Evolutionary conservation across 345 rosid species (phyloP).

Genomic region (Pistacia integerrima): DNA sequence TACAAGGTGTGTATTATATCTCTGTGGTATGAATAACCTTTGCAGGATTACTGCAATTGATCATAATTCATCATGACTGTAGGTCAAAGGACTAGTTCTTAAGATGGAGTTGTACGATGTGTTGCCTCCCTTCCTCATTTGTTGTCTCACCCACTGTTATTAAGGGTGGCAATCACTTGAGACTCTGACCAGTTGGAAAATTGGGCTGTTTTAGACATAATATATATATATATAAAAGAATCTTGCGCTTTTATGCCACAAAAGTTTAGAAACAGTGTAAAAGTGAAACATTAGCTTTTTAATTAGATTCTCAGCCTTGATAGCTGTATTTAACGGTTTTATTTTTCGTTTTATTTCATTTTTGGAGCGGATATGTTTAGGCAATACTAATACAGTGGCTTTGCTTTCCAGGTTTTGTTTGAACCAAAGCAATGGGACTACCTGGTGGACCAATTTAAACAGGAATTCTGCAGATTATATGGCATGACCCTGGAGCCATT

Average conservation of each 20-base stretch:
- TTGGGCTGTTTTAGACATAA: background rate
- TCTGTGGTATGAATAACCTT: constrained; percentile 4
- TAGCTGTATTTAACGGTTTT: background rate
- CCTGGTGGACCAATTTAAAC: constrained; percentile 85
- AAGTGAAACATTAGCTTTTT: background rate
- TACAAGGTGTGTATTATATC: constrained; percentile 77
- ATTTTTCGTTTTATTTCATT: background rate
- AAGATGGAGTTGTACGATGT: background rate
- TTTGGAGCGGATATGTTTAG: background rate
- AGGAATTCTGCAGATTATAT: constrained; percentile 88
- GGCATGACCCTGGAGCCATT: constrained; percentile 97
- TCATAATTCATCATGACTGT: background rate
- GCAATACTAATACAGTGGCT: constrained; percentile 3
- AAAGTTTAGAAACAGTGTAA: background rate
- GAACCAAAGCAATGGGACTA: constrained; percentile 92
- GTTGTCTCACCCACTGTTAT: background rate
- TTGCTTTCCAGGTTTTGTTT: constrained; percentile 65
- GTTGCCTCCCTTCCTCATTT: background rate
- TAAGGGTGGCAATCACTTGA: background rate
- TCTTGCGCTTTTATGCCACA: background rate
- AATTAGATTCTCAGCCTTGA: background rate
- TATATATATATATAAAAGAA: background rate
- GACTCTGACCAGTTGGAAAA: background rate
- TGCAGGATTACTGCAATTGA: background rate
- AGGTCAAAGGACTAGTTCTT: background rate